Evolutionary conservation across 139 green algal species (phyloP).

Genomic region (Tetraselmis chui): DNA sequence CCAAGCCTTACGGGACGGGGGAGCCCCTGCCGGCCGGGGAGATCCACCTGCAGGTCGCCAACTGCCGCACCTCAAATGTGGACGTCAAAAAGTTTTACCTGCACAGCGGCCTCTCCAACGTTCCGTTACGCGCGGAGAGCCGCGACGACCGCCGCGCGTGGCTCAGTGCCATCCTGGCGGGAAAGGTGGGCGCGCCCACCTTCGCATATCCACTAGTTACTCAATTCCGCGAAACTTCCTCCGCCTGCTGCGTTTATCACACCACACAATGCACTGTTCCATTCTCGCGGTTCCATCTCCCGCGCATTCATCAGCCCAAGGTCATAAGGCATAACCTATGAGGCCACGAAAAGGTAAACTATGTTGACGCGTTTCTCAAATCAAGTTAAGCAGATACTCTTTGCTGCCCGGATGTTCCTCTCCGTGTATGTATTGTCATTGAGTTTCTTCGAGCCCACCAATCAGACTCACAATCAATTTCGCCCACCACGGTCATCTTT

Average conservation of each 20-base stretch:
- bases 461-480: no score
- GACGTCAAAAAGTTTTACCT: slow-evolving; percentile 73
- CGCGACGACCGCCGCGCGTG: slow-evolving; percentile 29
- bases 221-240: background rate
- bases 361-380: no score
- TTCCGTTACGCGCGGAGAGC: slow-evolving; percentile 54
- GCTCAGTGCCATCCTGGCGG: background rate
- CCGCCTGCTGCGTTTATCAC: background rate
- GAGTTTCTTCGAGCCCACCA: no score
- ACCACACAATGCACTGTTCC: background rate
- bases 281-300: slow-evolving; percentile 26
- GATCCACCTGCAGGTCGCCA: slow-evolving; percentile 48
- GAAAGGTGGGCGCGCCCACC: background rate
- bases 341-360: no score
- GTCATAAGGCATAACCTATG: no score
- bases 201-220: background rate
- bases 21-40: slow-evolving; percentile 30
- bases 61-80: slow-evolving; percentile 40
- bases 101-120: slow-evolving; percentile 42
- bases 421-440: no score
- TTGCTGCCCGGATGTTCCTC: no score
- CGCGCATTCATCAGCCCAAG: no score
- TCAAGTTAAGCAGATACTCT: no score
- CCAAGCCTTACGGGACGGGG: background rate
- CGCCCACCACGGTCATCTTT: no score